Conservation (phyloP, 345 rosid species). For the Geranium rotundifolium region DNA sequence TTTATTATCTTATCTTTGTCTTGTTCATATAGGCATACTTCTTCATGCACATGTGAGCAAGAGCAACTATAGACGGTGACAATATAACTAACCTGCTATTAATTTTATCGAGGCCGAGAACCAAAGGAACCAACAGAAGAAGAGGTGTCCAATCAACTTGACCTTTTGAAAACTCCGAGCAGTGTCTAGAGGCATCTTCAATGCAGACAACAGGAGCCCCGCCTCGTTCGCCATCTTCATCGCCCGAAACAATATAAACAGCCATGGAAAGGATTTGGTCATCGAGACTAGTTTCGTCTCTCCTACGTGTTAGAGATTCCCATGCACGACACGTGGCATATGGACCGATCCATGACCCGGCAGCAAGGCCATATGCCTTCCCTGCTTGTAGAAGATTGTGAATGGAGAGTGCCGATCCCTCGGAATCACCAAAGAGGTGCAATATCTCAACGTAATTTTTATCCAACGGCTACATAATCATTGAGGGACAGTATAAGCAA, state of each 20-base stretch:
- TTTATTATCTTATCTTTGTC: too few species aligned
- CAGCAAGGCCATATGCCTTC: conserved; percentile 72
- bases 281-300: conserved; percentile 28
- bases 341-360: conserved; percentile 99
- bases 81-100: conserved; percentile 59
- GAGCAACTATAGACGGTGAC: too few species aligned
- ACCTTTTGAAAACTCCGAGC: conserved; percentile 59
- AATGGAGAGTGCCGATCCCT: conserved; percentile 55
- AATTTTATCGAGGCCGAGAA: conserved; percentile 82
- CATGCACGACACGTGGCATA: conserved; percentile 87
- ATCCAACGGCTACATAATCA: conserved; percentile 49
- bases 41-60: too few species aligned
- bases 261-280: conserved; percentile 63
- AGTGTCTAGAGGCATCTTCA: conserved; percentile 65
- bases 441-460: conserved; percentile 55
- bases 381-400: conserved; percentile 83
- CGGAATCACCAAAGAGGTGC: conserved; percentile 74
- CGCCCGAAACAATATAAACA: conserved; percentile 77
- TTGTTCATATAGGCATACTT: too few species aligned
- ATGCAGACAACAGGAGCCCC: conserved; percentile 87
- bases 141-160: conserved; percentile 63
- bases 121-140: conserved; percentile 86
- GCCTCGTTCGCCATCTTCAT: conserved; percentile 89
- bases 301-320: conserved; percentile 57
- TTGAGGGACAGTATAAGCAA: conserved; percentile 9